Conservation (phyloP, 345 rosid genomes). For the Syzygium jambos region DNA sequence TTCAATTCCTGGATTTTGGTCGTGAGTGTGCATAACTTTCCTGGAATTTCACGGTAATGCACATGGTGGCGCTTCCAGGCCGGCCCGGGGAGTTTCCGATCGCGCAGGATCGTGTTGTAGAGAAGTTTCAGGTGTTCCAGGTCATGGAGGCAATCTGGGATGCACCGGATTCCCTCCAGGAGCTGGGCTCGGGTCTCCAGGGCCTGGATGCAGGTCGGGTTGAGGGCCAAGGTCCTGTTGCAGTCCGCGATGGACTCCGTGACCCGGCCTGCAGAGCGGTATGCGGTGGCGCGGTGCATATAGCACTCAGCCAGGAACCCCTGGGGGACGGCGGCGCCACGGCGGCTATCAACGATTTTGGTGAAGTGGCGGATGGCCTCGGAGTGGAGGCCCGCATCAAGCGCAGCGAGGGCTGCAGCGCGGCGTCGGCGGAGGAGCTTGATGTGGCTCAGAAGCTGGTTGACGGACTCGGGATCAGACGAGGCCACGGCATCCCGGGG, state of each 20-base stretch:
- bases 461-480: conserved; percentile 42
- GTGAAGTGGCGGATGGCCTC: conserved; percentile 94
- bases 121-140: conserved; percentile 86
- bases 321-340: conserved; percentile 82
- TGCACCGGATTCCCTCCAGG: conserved; percentile 70
- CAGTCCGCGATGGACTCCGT: conserved; percentile 91
- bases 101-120: conserved; percentile 77
- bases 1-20: conserved; percentile 57
- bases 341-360: conserved; percentile 82
- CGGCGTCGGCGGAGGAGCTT: conserved; percentile 88
- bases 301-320: conserved; percentile 89
- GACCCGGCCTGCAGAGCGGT: conserved; percentile 59
- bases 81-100: conserved; percentile 91
- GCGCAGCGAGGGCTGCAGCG: conserved; percentile 80
- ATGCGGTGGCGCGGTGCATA: conserved; percentile 76
- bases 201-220: conserved; percentile 80
- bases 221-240: conserved; percentile 78
- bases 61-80: conserved; percentile 88
- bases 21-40: conserved; percentile 59
- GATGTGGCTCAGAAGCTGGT: conserved; percentile 67
- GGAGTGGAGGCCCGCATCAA: conserved; percentile 62
- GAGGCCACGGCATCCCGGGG: conserved; percentile 21
- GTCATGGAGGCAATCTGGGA: conserved; percentile 86
- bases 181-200: conserved; percentile 81
- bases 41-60: conserved; percentile 81